Base-by-base conservation (phyloP, 768 basidiomycete species). In the Holtermannia corniformis region DNA sequence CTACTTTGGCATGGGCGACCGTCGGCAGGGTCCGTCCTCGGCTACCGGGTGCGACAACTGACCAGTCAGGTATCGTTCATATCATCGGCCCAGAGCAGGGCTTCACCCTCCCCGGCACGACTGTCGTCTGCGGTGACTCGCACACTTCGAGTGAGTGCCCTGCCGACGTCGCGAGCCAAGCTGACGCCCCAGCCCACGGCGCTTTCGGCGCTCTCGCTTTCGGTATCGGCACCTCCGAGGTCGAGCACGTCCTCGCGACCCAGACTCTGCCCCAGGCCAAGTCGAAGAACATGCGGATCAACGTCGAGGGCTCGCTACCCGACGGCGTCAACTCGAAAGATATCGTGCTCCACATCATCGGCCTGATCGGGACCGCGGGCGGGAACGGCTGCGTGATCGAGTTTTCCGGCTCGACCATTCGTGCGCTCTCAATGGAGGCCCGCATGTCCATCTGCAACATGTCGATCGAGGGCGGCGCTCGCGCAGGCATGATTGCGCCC, bases 11-110 rank as follows among this genome's bases (percentile, higher is more conserved):
- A 80, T 92, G 82, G 82, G 81, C 37, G 89, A 92, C 71, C 80
- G 85, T 51, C 80, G 89, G 55, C 88, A 92, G 76, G 88, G 87
- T 82, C 62, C 57, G 72, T 52, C 25, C 11, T n/a, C 23, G 19
- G 46, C 27, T 22, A 10, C 11, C 10, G 13, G 10, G 45, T 14
- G 13, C 25, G 20, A 4, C 13, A 50, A 27, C 48, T 54, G 32
- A 50, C 42, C 25, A 50, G 49, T 25, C 57, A 86, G 85, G 82
- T 54, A 87, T 86, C 58, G 85, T 87, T 5, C 87, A 92, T 72
- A 78, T 92, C 58, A 92, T 92, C 65, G 89, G 88, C 43, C 89
- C 89, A 47, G 89, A 92, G 68, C 89, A 92, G 76, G 89, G 89
- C 37, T 92, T 92, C 69, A 91, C 89, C 49, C 72, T 76, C 23